Conservation (phyloP, 352 stramenopile genomes). For the Phytophthora citrophthora region DNA sequence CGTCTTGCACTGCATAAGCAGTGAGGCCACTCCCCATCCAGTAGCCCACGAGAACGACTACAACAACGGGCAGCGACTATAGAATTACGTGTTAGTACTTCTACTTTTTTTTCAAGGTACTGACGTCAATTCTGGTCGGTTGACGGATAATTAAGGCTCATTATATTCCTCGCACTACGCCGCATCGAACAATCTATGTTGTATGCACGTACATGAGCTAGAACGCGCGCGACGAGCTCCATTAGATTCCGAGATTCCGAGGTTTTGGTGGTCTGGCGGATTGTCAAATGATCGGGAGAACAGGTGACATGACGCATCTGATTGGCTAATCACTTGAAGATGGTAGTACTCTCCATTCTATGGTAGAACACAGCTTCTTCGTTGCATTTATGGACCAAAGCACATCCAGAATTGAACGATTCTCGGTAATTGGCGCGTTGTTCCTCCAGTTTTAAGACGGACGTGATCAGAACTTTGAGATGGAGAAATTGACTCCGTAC, state of each 20-base stretch:
- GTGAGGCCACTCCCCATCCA: slow-evolving; percentile 82
- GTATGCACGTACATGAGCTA: slow-evolving; percentile 37
- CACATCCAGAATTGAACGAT: too few relatives aligned
- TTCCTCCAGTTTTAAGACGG: too few relatives aligned
- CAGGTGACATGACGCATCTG: neutral
- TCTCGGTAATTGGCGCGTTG: too few relatives aligned
- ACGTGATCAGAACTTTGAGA: too few relatives aligned
- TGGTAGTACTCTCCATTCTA: too few relatives aligned
- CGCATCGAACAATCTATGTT: neutral
- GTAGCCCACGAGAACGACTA: slow-evolving; percentile 69
- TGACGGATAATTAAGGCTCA: neutral
- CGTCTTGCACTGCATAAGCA: slow-evolving; percentile 51
- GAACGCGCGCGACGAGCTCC: slow-evolving; percentile 23
- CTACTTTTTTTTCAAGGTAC: slow-evolving; percentile 6
- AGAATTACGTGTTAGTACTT: slow-evolving; percentile 3
- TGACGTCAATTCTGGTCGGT: slow-evolving; percentile 7
- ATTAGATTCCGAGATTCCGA: slow-evolving; percentile 11
- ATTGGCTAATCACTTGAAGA: slow-evolving; percentile 11
- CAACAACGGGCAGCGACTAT: slow-evolving; percentile 59
- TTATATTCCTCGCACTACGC: neutral
- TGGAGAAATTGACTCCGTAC: too few relatives aligned
- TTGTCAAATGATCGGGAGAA: slow-evolving; percentile 21
- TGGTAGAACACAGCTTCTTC: too few relatives aligned
- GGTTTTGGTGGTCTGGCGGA: slow-evolving; percentile 34
- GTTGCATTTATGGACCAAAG: too few relatives aligned